Conservation (phyloP, 148 eudicot genomes). For the Oxyria digyna region DNA sequence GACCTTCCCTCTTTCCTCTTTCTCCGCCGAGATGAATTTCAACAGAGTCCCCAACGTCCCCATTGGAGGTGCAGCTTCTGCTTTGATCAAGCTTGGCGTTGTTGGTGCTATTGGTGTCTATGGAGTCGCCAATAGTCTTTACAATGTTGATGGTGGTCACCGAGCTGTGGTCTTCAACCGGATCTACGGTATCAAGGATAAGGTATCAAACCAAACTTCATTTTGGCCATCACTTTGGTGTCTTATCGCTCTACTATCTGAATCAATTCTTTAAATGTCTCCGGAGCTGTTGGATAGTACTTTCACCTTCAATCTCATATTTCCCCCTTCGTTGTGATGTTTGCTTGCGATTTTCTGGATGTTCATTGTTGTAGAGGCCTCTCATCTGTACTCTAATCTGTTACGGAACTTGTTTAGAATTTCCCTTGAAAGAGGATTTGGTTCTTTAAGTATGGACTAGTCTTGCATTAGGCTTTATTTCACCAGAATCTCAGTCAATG, state of each 20-base stretch:
- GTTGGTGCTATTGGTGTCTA: constrained; percentile 57
- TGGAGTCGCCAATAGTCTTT: constrained; percentile 66
- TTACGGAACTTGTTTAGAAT: too few relatives aligned
- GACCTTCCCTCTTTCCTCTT: background rate
- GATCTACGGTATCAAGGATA: constrained; percentile 66
- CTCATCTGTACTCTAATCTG: too few relatives aligned
- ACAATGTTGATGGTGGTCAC: constrained; percentile 93
- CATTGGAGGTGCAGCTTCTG: constrained; percentile 59
- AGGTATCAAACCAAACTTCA: constrained; percentile 27
- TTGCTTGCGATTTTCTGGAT: background rate
- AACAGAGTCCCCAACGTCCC: constrained; percentile 78
- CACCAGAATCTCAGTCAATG: too few relatives aligned
- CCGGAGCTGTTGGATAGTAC: background rate
- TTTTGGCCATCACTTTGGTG: background rate
- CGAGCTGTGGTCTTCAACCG: constrained; percentile 95
- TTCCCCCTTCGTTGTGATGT: background rate
- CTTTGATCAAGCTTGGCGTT: constrained; percentile 50
- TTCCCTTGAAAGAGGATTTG: too few relatives aligned
- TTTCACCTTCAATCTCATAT: background rate
- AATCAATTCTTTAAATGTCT: background rate
- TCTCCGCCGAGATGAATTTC: constrained; percentile 41
- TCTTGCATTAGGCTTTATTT: too few relatives aligned
- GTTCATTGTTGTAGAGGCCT: too few relatives aligned
- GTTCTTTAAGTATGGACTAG: too few relatives aligned
- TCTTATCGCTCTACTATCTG: background rate